Base-by-base conservation (phyloP, 2,329 filamentous ascomycete genomes). In the Fusarium transvaalense region DNA sequence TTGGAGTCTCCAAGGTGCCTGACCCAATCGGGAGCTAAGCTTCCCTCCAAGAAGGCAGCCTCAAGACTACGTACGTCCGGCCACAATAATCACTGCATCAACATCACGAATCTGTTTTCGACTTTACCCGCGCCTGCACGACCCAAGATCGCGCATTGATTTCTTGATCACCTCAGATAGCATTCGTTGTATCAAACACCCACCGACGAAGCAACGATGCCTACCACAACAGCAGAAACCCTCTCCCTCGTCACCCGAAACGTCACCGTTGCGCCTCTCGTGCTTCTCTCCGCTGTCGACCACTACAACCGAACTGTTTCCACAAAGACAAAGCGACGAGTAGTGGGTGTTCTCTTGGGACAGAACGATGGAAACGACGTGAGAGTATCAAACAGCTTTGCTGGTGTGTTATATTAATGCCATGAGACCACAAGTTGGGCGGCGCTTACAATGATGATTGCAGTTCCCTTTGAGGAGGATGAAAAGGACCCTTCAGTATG, bases 401-500 rank as follows among this genome's bases (percentile, higher is more conserved):
- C 96, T 77, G 94, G 95, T 97, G 80, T 66, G 76, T 77, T 61
- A 38, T 46, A 43, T 54, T 56, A 42, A 56, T 56, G 41, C 29
- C 52, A 41, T 54, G 56, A 35, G 34, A 53, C n/a, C 47, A 35
- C 48, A 42, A 41, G 29, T 56, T 48, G 29, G 39, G 47, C 54
- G 38, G 45, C 56, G 66, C 57, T 74, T 69, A 53, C 64, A 35
- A 53, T 63, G 47, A 46, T 48, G 21, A 55, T 38, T 68, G 67
- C 76, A 97, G 96, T 98, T 45, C 96, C 96, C 1, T 99, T 99
- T 77, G 96, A 99, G 82, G 96, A 99, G 84, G 96, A 99, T 80
- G 96, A 97, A 76, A 97, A 97, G 83, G 94, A 99, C 79, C 95
- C 95, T 5, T 97, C 95, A 35, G 96, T 99, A 78, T 99, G 96